These are phyloP conservation scores for Kluyveromyces dobzhanskii DNA, from an alignment of 805 yeast species.

Conservation along the genomic window DNA sequence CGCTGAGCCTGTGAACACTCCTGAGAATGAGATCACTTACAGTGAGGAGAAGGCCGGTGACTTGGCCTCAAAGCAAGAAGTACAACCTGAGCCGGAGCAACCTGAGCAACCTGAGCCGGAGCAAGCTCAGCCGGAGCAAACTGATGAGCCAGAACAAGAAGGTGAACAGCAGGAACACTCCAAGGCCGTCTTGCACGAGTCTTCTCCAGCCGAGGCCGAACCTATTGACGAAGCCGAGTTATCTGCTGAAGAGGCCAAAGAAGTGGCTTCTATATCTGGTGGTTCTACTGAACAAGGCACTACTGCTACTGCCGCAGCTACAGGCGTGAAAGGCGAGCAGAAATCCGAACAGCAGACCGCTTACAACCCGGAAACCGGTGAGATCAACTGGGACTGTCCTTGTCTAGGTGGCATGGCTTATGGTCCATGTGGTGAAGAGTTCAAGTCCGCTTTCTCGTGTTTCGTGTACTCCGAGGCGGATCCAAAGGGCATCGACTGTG, in stretches of 20 bases:
- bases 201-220: background rate
- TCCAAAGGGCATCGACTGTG: constrained; percentile 95
- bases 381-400: constrained; percentile 99
- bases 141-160: no score
- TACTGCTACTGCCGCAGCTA: constrained; percentile 8
- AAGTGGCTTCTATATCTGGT: background rate
- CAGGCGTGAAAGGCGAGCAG: constrained; percentile 17
- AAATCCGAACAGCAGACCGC: constrained; percentile 54
- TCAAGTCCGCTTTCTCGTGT: constrained; percentile 89
- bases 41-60: background rate
- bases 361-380: constrained; percentile 94
- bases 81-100: no score
- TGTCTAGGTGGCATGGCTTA: constrained; percentile 98
- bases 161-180: background rate
- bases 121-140: no score
- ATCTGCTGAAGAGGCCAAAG: constrained; percentile 1
- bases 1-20: background rate
- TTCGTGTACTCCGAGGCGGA: constrained; percentile 90
- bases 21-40: background rate
- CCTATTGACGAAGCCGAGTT: constrained; percentile 1
- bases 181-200: constrained; percentile 1
- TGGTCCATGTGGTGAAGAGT: constrained; percentile 97
- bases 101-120: no score
- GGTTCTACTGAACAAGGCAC: constrained; percentile 1
- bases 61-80: background rate